These are phyloP conservation scores for Nemania sp. DNA, from an alignment of 2,329 filamentous ascomycete genomes.

Conservation along the genomic window DNA sequence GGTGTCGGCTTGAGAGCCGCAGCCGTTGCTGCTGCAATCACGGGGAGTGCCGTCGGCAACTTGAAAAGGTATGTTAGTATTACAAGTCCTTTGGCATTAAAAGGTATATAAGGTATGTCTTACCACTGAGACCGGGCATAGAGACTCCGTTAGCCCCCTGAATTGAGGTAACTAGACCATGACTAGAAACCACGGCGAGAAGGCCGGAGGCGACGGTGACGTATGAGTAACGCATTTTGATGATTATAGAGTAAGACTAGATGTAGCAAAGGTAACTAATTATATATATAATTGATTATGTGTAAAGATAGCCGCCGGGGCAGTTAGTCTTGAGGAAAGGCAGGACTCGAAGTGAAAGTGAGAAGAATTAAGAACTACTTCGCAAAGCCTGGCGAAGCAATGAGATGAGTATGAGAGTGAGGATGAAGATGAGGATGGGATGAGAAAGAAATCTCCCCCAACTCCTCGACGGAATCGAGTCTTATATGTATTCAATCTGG, in stretches of 20 bases:
- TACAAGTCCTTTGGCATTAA: background rate
- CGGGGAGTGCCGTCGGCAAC: constrained; percentile 75
- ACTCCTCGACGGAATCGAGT: background rate
- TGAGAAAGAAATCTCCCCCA: constrained; percentile 1
- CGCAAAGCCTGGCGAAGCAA: constrained; percentile 39
- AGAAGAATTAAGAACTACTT: constrained; percentile 31
- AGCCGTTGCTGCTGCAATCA: constrained; percentile 71
- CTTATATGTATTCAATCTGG: constrained; percentile 27
- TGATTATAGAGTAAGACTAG: background rate
- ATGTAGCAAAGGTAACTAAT: constrained; percentile 14
- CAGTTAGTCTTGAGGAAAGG: constrained; percentile 32
- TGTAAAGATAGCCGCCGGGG: constrained; percentile 46
- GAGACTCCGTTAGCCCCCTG: constrained; percentile 50
- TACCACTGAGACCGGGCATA: constrained; percentile 51
- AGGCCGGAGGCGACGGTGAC: constrained; percentile 46
- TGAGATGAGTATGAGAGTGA: constrained; percentile 26
- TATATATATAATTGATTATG: constrained; percentile 28
- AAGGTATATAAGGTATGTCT: constrained; percentile 13
- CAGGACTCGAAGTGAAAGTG: constrained; percentile 31
- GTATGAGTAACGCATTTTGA: constrained; percentile 50
- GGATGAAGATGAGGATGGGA: constrained; percentile 34
- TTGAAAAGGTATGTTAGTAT: constrained; percentile 38
- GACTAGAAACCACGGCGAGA: constrained; percentile 46
- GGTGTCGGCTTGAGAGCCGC: constrained; percentile 77
- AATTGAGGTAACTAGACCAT: constrained; percentile 51